Evolutionary conservation across 805 yeast species (phyloP), one percentile per base, ranked within the genome.

Genomic region (Candida insectorum): DNA sequence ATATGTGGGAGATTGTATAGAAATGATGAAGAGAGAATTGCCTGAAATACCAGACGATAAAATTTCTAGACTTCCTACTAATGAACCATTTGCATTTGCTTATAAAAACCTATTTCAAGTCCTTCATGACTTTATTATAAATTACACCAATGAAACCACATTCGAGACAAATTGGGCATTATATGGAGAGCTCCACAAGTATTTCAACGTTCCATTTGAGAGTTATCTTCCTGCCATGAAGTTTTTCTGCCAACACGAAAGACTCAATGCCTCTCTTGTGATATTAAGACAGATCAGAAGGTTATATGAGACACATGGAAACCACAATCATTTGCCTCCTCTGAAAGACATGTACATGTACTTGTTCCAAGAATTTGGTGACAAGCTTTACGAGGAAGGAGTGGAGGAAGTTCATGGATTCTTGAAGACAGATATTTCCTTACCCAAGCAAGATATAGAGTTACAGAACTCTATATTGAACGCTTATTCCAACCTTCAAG

Each of bases 391-490:
- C 44, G 77, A 72, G 37, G 79, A 78, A 6, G 93, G 91, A 0
- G 76, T 83, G 12, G 64, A 64, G 30, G 81, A 79, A 37, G 54
- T 85, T 3, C 86, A 83, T 44, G 71, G 76, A 34, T 69, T 72
- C 29, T 58, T 81, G 50, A 79, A 82, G 36, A 71, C 80, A 69
- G 94, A 85, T 30, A 44, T 56, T 3, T 56, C 65, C 8, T 57
- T 82, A 26, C 52, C 51, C 2, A 73, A 68, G 37, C 69, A 77
- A 38, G 80, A 81, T 43, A 68, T 79, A 8, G 61, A 58, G 8
- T 53, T 85, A 20, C 69, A 81, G 52, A 84, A 85, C 51, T 54
- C 79, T 2, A 56, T 82, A 25, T 67, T 85, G 56, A 77, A 74
- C 29, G 85, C 87, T 0, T 82, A 79, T 48, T 63, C 79, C 22